Base-by-base conservation (phyloP, 1,139 yeast species). In the Zygotorulaspora mrakii region DNA sequence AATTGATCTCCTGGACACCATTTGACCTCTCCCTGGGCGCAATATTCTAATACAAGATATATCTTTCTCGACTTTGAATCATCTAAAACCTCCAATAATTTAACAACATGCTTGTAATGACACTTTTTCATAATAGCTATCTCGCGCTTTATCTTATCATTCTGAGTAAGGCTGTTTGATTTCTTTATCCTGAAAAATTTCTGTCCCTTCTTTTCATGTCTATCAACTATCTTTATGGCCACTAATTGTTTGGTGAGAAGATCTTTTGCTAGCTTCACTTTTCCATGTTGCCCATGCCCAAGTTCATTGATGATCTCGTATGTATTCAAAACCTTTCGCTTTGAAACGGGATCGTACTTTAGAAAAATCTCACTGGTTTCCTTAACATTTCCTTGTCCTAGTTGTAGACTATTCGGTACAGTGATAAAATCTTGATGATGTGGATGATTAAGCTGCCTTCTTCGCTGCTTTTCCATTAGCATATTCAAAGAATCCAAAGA, bases 251-350 rank as follows among this genome's bases (percentile, higher is more conserved):
- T 75, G 10, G 82, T 73, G 16, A 77, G 73, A 40, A 82, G 64
- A 59, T 89, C 94, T 45, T 75, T 74, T 0, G 96, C 98, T 17
- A 94, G 71, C 62, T 91, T 94, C 31, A 94, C 99, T 62, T 88
- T 89, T 12, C 99, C 98, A 64, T 91, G 98, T 62, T 91, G 96
- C 9, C 99, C 99, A 35, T 86, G 74, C 3, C 99, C 99, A 26
- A 94, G 71, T 64, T 91, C 97, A 31, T 74, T 70, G 27, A 89
- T 67, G 28, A 94, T 85, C 62, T 91, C 98, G 59, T 91, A 94
- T 0, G 95, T 82, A 65, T 94, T 94, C 47, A 94, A 71, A 20
- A 84, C 80, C 60, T 89, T 85, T 37, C 95, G 76, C 46, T 84
- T 82, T 2, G 86, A 81, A 3, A 84, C 75, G 0, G 97, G 97